These are phyloP conservation scores for Pseudogymnoascus destructans DNA, from an alignment of 2,329 filamentous ascomycete genomes.

Conservation along the genomic window DNA sequence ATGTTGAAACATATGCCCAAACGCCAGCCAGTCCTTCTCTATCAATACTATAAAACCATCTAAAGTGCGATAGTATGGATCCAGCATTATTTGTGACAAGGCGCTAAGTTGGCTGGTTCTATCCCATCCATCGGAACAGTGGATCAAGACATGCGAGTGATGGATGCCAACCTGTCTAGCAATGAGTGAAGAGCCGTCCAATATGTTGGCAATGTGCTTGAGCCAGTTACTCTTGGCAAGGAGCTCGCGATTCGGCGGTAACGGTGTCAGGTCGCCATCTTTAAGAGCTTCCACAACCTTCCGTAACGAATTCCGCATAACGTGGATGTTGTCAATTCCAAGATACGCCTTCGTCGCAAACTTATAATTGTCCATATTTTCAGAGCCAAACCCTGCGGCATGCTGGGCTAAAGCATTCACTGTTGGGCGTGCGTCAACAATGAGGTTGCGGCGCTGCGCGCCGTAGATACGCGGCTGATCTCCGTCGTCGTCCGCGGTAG, in stretches of 20 bases:
- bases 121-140: slow-evolving; percentile 98
- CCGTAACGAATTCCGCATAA: slow-evolving; percentile 84
- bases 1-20: slow-evolving; percentile 94
- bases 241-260: slow-evolving; percentile 70
- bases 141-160: slow-evolving; percentile 89
- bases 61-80: slow-evolving; percentile 88
- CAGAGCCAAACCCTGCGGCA: slow-evolving; percentile 80
- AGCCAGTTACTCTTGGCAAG: slow-evolving; percentile 81
- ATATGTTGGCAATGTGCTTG: slow-evolving; percentile 70
- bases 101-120: slow-evolving; percentile 90
- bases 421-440: slow-evolving; percentile 87
- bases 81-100: slow-evolving; percentile 80
- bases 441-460: slow-evolving; percentile 84
- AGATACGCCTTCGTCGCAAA: slow-evolving; percentile 85
- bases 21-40: slow-evolving; percentile 96
- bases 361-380: slow-evolving; percentile 96
- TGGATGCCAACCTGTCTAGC: slow-evolving; percentile 79
- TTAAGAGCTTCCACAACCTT: slow-evolving; percentile 84
- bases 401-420: slow-evolving; percentile 94
- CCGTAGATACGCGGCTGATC: slow-evolving; percentile 63
- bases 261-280: slow-evolving; percentile 73
- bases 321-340: slow-evolving; percentile 95
- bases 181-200: slow-evolving; percentile 76
- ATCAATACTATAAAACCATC: slow-evolving; percentile 89
- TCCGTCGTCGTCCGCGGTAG: slow-evolving; percentile 37